Conservation (phyloP, 2,329 filamentous ascomycete species). For the Colletotrichum agaves region DNA sequence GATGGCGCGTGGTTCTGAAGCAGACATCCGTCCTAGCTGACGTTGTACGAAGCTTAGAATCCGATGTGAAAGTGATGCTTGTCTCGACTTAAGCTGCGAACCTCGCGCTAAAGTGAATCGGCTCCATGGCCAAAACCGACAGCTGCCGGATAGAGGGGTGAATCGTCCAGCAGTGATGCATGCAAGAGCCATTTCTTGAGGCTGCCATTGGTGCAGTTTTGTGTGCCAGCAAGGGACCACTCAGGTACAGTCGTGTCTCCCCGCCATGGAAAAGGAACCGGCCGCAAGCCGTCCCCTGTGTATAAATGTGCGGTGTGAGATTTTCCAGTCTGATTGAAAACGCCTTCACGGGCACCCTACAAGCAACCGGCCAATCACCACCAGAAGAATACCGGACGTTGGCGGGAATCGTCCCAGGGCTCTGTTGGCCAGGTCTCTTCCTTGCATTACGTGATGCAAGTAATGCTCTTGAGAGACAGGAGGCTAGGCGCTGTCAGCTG, state of each 20-base stretch:
- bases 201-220: constrained; percentile 23
- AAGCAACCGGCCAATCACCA: constrained; percentile 18
- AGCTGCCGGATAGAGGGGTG: background rate
- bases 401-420: constrained; percentile 29
- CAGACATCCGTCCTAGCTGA: constrained; percentile 23
- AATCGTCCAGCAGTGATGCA: constrained; percentile 19
- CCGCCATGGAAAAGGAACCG: constrained; percentile 36
- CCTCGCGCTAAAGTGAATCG: constrained; percentile 35
- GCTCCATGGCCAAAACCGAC: constrained; percentile 18
- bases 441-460: constrained; percentile 37
- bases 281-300: constrained; percentile 30
- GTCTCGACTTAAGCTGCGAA: constrained; percentile 34
- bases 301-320: constrained; percentile 37
- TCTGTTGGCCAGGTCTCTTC: constrained; percentile 24
- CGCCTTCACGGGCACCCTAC: background rate
- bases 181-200: constrained; percentile 4
- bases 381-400: constrained; percentile 18
- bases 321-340: constrained; percentile 31
- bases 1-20: constrained; percentile 19
- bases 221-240: constrained; percentile 22
- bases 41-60: constrained; percentile 19
- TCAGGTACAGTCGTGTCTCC: constrained; percentile 35
- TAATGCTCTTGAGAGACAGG: constrained; percentile 32
- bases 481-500: background rate
- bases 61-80: constrained; percentile 6